Base-by-base conservation (phyloP, 441 rosid genomes). In the Bruguiera hainesii region DNA sequence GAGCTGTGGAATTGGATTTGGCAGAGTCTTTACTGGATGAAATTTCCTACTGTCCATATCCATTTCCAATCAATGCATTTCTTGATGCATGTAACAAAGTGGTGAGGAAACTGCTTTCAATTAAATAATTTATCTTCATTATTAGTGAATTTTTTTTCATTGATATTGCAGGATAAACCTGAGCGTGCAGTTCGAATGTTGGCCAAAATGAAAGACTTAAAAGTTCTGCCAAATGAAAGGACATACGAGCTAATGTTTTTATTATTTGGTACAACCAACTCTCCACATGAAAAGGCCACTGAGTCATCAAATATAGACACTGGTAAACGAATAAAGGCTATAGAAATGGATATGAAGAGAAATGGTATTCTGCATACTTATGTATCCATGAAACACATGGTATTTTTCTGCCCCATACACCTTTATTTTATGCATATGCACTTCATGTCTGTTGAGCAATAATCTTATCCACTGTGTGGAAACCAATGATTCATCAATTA, bases 181-280 rank as follows among this genome's bases (percentile, higher is more conserved):
- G 96, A 92, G 71, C 89, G 90, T 61, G 97, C 92, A 58, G 53
- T 87, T 80, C 76, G 70, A 69, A 78, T 84, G 57, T 82, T 84
- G 70, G 86, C 87, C 67, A 92, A 83, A 83, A 90, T 95, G 95
- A 89, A 81, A 80, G 75, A 81, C 77, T 65, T 78, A 60, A 76
- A 81, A 23, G 25, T 88, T 71, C 80, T 74, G 57, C 89, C 91
- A n/a, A 80, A 92, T 77, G 75, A 81, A 76, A 69, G 64, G 73
- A 95, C 98, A 0, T 95, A 85, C 68, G 87, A 85, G 75, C 83
- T 79, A 61, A 76, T 95, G 71, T 86, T 92, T 86, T 87, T 85
- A 58, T 74, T 92, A 66, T 88, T 95, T 78, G 95, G 89, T 70
- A 82, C 77, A 56, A 88, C 84, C 64, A 85, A 86, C 81, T 84